Percentiles rank a stretch among this genome's conserved stretches.
These are phyloP conservation scores for Rutidosis leptorrhynchoides DNA, from an alignment of 129 eudicot species.

Conservation along the genomic window DNA sequence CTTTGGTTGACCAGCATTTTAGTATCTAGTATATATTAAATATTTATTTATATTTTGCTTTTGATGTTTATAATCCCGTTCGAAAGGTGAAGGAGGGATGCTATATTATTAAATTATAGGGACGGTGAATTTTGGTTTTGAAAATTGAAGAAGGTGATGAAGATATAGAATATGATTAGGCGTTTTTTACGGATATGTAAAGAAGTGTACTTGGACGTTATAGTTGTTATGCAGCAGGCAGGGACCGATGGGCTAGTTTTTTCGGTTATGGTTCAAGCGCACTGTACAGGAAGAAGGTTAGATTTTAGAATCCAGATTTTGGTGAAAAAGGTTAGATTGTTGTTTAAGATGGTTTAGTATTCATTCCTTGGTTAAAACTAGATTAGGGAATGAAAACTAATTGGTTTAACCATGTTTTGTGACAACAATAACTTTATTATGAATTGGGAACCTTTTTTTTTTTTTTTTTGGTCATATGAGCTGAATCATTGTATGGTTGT, in stretches of 20 bases:
- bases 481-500: background rate
- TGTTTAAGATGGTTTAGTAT: slow-evolving; percentile 20
- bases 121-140: slow-evolving; percentile 5
- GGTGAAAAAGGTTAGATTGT: slow-evolving; percentile 22
- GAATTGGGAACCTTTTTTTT: slow-evolving; percentile 8
- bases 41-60: slow-evolving; percentile 7
- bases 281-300: slow-evolving; percentile 31
- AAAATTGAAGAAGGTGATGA: slow-evolving; percentile 5
- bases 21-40: slow-evolving; percentile 2
- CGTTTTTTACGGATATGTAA: slow-evolving; percentile 23
- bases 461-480: background rate
- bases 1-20: slow-evolving; percentile 8
- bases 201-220: slow-evolving; percentile 25
- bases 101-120: slow-evolving; percentile 25
- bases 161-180: slow-evolving; percentile 3
- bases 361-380: slow-evolving; percentile 11
- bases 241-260: slow-evolving; percentile 23
- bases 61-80: slow-evolving; percentile 24
- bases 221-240: slow-evolving; percentile 17
- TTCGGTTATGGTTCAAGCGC: background rate
- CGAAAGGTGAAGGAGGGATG: slow-evolving; percentile 40
- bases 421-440: slow-evolving; percentile 28
- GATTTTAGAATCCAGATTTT: slow-evolving; percentile 28
- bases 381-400: slow-evolving; percentile 11
- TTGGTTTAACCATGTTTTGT: slow-evolving; percentile 25